Evolutionary conservation across 2,329 filamentous ascomycete genomes (phyloP).

Genomic region (Falciphora oryzae): DNA sequence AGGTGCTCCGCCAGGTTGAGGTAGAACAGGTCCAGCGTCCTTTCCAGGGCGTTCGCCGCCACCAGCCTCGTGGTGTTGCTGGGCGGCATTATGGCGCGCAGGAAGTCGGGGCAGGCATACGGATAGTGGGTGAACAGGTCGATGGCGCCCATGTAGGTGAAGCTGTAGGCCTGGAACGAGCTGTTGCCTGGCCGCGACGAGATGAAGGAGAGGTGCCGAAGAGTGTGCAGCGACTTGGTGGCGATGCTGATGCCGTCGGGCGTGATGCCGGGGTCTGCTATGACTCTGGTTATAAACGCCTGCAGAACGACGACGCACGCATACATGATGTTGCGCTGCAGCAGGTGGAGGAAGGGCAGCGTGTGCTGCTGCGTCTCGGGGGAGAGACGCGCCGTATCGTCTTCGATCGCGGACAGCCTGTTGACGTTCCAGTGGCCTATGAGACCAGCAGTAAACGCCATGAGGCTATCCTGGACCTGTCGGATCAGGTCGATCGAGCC

Average conservation of each 20-base stretch:
- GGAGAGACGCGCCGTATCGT: slow-evolving; percentile 55
- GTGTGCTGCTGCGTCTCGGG: slow-evolving; percentile 61
- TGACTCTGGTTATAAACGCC: slow-evolving; percentile 60
- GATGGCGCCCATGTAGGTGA: slow-evolving; percentile 75
- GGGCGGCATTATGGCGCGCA: slow-evolving; percentile 52
- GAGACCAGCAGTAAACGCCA: slow-evolving; percentile 60
- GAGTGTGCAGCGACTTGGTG: slow-evolving; percentile 62
- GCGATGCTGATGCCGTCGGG: slow-evolving; percentile 41
- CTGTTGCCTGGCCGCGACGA: slow-evolving; percentile 67
- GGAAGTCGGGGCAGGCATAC: slow-evolving; percentile 57
- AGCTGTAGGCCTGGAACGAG: slow-evolving; percentile 77
- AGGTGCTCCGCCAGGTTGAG: slow-evolving; percentile 83
- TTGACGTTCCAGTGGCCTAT: slow-evolving; percentile 68
- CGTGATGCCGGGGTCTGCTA: slow-evolving; percentile 42
- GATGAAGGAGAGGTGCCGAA: slow-evolving; percentile 78
- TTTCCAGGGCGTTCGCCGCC: slow-evolving; percentile 59
- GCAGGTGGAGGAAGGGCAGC: slow-evolving; percentile 65
- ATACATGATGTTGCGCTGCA: slow-evolving; percentile 72
- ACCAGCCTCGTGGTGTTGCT: slow-evolving; percentile 41
- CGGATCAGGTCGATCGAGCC: slow-evolving; percentile 19
- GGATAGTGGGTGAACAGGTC: slow-evolving; percentile 74
- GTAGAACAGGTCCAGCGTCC: slow-evolving; percentile 70
- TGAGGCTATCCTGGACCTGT: slow-evolving; percentile 50
- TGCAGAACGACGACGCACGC: slow-evolving; percentile 69
- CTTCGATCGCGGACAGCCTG: slow-evolving; percentile 55